These are phyloP conservation scores for Colletotrichum tabaci DNA, from an alignment of 2,329 filamentous ascomycete species.

Conservation along the genomic window DNA sequence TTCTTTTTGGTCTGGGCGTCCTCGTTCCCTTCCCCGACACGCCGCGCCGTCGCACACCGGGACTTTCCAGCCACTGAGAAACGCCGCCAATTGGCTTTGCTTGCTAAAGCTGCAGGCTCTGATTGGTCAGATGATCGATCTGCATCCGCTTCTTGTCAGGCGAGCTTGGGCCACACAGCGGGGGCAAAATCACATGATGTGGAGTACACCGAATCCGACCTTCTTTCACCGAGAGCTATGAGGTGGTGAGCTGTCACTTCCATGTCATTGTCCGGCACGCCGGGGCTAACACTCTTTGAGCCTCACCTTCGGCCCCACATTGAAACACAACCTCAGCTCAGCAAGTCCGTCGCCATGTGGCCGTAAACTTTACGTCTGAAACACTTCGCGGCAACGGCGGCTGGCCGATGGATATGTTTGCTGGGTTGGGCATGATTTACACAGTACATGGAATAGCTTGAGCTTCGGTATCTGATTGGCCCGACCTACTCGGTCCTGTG, in stretches of 20 bases:
- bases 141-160: slow-evolving; percentile 34
- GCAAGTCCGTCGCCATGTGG: slow-evolving; percentile 3
- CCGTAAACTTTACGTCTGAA: slow-evolving; percentile 18
- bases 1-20: slow-evolving; percentile 30
- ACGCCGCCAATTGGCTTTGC: slow-evolving; percentile 30
- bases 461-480: background rate
- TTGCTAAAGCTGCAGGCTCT: background rate
- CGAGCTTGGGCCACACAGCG: slow-evolving; percentile 19
- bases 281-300: slow-evolving; percentile 11
- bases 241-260: slow-evolving; percentile 19
- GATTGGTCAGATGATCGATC: slow-evolving; percentile 14
- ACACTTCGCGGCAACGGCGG: slow-evolving; percentile 9
- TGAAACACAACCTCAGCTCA: slow-evolving; percentile 13
- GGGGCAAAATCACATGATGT: slow-evolving; percentile 41
- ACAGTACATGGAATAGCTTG: background rate
- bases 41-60: slow-evolving; percentile 11
- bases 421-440: background rate
- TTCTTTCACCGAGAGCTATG: slow-evolving; percentile 25
- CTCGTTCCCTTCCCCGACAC: slow-evolving; percentile 14
- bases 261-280: background rate
- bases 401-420: background rate
- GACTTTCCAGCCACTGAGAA: slow-evolving; percentile 34
- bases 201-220: slow-evolving; percentile 32
- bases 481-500: background rate
- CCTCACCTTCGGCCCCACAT: slow-evolving; percentile 37